Conservation (phyloP, 345 rosid species). For the Salix brachista region DNA sequence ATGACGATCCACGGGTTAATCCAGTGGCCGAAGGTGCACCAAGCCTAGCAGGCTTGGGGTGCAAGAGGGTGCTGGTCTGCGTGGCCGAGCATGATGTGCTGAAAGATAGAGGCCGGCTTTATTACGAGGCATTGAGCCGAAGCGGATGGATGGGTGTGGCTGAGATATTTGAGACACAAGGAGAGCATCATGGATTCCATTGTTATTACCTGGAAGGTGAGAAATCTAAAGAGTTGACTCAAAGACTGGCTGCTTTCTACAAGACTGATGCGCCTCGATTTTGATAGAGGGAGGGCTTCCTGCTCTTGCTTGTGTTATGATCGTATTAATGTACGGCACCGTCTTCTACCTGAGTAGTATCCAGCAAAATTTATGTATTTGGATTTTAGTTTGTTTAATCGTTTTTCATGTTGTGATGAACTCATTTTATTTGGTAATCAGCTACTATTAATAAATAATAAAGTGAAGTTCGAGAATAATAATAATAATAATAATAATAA, state of each 20-base stretch:
- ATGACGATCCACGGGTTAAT: constrained; percentile 26
- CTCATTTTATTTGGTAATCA: too few species aligned
- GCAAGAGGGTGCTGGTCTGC: constrained; percentile 13
- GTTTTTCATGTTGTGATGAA: too few species aligned
- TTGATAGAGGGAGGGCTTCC: neutral
- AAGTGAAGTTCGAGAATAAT: too few species aligned
- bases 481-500: too few species aligned
- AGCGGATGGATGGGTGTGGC: constrained; percentile 28
- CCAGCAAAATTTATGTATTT: too few species aligned
- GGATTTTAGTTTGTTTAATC: too few species aligned
- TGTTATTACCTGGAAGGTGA: constrained; percentile 21
- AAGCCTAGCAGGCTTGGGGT: constrained; percentile 8
- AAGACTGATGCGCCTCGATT: constrained; percentile 22
- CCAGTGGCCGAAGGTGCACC: constrained; percentile 7
- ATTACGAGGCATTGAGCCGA: constrained; percentile 15
- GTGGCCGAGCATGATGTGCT: constrained; percentile 20
- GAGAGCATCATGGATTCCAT: constrained; percentile 13
- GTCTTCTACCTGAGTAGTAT: too few species aligned
- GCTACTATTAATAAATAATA: too few species aligned
- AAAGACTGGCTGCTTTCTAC: constrained; percentile 36
- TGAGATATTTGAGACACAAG: constrained; percentile 17
- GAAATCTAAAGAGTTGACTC: constrained; percentile 35
- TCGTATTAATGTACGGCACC: too few species aligned
- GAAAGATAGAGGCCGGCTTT: constrained; percentile 23
- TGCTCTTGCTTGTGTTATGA: too few species aligned